These are phyloP conservation scores for Phialophora macrospora DNA, from an alignment of 2,329 filamentous ascomycete species.

Conservation along the genomic window DNA sequence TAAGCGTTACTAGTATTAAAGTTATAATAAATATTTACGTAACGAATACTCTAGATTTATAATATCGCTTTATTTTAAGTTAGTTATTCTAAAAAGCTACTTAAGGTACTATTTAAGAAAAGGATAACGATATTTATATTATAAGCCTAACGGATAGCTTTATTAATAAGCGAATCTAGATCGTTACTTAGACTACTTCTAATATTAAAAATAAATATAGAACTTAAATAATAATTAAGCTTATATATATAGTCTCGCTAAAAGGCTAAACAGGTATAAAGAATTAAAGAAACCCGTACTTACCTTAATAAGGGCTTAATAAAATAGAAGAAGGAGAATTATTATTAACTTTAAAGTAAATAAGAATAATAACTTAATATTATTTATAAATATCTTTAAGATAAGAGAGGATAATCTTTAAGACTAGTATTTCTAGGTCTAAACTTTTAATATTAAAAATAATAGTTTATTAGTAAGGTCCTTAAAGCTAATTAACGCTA, in stretches of 20 bases:
- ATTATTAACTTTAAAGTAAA: conserved; percentile 1
- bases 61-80: not conserved
- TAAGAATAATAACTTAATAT: not conserved
- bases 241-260: not conserved
- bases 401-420: not conserved
- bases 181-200: too few species aligned
- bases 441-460: not conserved
- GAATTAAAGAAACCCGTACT: conserved; percentile 1
- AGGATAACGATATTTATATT: conserved; percentile 3
- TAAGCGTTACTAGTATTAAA: not conserved
- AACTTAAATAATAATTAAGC: too few species aligned
- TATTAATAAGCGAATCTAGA: not conserved
- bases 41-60: not conserved
- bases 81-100: not conserved
- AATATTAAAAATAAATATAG: too few species aligned
- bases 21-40: conserved; percentile 11
- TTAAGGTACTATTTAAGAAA: not conserved
- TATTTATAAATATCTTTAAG: not conserved
- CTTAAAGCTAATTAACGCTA: not conserved
- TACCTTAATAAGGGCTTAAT: not conserved
- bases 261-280: conserved; percentile 10
- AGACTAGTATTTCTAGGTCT: not conserved
- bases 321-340: not conserved
- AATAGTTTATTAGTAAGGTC: not conserved
- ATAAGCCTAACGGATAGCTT: not conserved